Percentiles rank a stretch among this genome's conserved stretches.
These are phyloP conservation scores for Magnolia sinica DNA, from an alignment of 164 flowering plant genomes.

Conservation along the genomic window DNA sequence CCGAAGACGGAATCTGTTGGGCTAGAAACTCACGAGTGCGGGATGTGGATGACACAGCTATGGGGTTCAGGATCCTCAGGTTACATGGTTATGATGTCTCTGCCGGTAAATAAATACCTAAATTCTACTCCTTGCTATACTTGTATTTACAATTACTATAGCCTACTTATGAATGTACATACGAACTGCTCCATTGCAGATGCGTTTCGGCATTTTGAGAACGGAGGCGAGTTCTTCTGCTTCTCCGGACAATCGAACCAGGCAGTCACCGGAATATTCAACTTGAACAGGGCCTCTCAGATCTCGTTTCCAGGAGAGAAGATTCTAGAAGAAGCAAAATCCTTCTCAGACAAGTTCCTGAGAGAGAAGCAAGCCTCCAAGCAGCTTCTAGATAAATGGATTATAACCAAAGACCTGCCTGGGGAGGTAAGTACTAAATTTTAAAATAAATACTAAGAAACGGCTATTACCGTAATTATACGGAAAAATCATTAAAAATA, in stretches of 20 bases:
- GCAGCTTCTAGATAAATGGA: slow-evolving; percentile 83
- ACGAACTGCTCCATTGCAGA: slow-evolving; percentile 30
- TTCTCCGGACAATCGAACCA: slow-evolving; percentile 71
- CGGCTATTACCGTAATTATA: too few relatives aligned
- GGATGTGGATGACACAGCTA: slow-evolving; percentile 89
- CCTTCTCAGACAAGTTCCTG: slow-evolving; percentile 52
- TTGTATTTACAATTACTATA: too few relatives aligned
- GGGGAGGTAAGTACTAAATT: slow-evolving; percentile 61
- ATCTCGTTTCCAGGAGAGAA: slow-evolving; percentile 62
- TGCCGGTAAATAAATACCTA: slow-evolving; percentile 46
- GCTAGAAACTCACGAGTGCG: slow-evolving; percentile 62
- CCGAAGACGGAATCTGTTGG: slow-evolving; percentile 77
- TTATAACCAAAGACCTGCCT: slow-evolving; percentile 72
- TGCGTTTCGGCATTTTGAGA: slow-evolving; percentile 65
- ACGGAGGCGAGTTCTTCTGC: slow-evolving; percentile 68
- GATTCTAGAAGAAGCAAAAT: slow-evolving; percentile 59
- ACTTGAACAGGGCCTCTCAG: slow-evolving; percentile 76
- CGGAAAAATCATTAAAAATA: too few relatives aligned
- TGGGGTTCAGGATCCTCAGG: slow-evolving; percentile 82
- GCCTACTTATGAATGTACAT: too few relatives aligned
- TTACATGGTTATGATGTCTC: slow-evolving; percentile 75
- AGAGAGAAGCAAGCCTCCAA: slow-evolving; percentile 49
- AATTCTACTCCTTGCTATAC: neutral
- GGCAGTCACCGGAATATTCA: slow-evolving; percentile 82
- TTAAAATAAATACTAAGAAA: neutral